Evolutionary conservation across 2,329 filamentous ascomycete species (phyloP), one percentile per base, ranked within the genome.

Genomic region (Cladosporium sp.): DNA sequence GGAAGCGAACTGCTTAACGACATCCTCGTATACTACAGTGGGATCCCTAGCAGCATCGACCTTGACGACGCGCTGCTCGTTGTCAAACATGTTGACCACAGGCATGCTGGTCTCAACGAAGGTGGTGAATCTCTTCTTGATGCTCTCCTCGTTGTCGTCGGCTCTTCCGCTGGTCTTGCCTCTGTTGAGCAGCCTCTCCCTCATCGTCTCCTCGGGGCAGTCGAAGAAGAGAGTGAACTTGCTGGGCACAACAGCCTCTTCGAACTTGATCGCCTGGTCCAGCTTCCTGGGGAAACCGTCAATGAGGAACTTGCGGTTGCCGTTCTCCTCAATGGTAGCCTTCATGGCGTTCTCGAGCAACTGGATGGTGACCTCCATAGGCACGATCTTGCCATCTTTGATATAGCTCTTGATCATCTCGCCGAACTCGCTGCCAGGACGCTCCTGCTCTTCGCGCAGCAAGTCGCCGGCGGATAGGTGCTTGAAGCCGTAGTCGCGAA

Each of bases 71-170:
- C 87, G 86, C 66, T 83, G 85, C 75, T 92, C 80, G 67, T 80
- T 79, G 69, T 88, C 86, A 73, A 89, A 97, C 72, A 90, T 84
- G 66, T 96, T 83, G 56, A 99, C 91, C 47, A 97, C 94, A 24
- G 94, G 94, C 93, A 97, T 97, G 77, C 91, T 96, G 2, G 91
- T 96, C 76, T 97, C 91, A 67, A 95, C 79, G 71, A 97, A 99
- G 3, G 88, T 92, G 71, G 85, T 86, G 82, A 99, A 99, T 58
- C 94, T 84, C 86, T 99, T 99, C 78, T 89, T 88, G 74, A 97
- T 99, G 69, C 87, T 91, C 76, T 96, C 94, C 57, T 86, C 88
- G 72, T 99, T 99, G 77, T 99, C 94, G 74, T 99, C 94, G 51
- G 88, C 80, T 63, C 94, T 83, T 40, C 94, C 94, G 70, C 88